A percentile compares a stretch with the other conserved stretches of the same genome.
These are phyloP conservation scores for Xylariaceae sp. DNA, from an alignment of 2,329 filamentous ascomycete genomes.

Conservation along the genomic window DNA sequence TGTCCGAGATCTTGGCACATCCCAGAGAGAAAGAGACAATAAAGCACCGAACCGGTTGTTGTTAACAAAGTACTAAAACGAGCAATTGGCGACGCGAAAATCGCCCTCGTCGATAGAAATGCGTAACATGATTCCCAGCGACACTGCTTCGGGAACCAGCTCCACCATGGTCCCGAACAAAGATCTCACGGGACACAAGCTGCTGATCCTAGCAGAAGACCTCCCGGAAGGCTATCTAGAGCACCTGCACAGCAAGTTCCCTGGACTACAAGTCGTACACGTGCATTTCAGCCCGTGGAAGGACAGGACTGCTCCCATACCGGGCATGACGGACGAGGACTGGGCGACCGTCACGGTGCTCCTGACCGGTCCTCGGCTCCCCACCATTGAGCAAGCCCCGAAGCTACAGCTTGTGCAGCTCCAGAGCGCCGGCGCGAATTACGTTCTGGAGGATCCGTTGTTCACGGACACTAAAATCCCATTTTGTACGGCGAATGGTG, in stretches of 20 bases:
- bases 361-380: slow-evolving; percentile 52
- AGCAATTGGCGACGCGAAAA: no score
- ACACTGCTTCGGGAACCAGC: background rate
- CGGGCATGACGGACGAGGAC: slow-evolving; percentile 42
- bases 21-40: no score
- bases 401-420: slow-evolving; percentile 62
- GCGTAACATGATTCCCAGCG: slow-evolving; percentile 15
- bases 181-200: slow-evolving; percentile 55
- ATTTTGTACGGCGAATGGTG: slow-evolving; percentile 63
- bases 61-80: no score
- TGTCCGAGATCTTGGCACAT: no score
- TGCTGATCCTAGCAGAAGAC: slow-evolving; percentile 50
- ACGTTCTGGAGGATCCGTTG: slow-evolving; percentile 53
- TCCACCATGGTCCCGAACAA: slow-evolving; percentile 10
- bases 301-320: slow-evolving; percentile 31
- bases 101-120: slow-evolving; percentile 9
- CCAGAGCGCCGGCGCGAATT: slow-evolving; percentile 60
- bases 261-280: slow-evolving; percentile 51
- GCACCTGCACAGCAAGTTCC: slow-evolving; percentile 48
- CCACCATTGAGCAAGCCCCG: slow-evolving; percentile 51
- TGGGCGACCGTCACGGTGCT: slow-evolving; percentile 59
- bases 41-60: no score
- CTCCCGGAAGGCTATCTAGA: slow-evolving; percentile 46
- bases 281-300: slow-evolving; percentile 42
- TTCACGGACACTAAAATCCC: slow-evolving; percentile 57